A percentile compares a stretch with the other conserved stretches of the same genome.
phyloP scores from a whole-genome alignment of 1,284 basidiomycete species.

The Tranzscheliella williamsii region DNA sequence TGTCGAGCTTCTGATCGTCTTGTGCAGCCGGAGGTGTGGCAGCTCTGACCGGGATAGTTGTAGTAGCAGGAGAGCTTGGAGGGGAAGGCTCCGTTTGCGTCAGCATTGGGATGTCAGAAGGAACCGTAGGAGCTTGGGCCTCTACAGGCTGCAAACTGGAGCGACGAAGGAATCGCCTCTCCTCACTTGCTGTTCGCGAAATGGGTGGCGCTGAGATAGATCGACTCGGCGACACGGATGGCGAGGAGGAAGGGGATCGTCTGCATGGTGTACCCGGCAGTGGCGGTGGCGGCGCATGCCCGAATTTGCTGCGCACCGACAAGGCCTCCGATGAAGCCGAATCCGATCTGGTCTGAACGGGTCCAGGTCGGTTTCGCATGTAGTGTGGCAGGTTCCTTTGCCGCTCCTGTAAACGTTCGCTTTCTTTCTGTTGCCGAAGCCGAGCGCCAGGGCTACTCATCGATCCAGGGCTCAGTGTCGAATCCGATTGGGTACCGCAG shows the following conservation, averaged over 20 bases:
- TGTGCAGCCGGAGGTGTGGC: neutral
- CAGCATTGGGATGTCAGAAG: slow-evolving; percentile 15
- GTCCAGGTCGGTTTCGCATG: slow-evolving; percentile 19
- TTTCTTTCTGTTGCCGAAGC: slow-evolving; percentile 35
- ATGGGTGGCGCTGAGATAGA: slow-evolving; percentile 20
- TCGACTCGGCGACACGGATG: slow-evolving; percentile 18
- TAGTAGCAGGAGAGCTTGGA: slow-evolving; percentile 11
- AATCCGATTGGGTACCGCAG: slow-evolving; percentile 32
- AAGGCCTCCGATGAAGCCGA: slow-evolving; percentile 25
- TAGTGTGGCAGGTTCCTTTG: slow-evolving; percentile 32
- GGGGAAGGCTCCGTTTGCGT: slow-evolving; percentile 36
- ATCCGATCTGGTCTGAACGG: slow-evolving; percentile 4
- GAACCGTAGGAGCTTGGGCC: neutral
- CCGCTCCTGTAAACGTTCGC: slow-evolving; percentile 31
- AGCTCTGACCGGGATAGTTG: neutral
- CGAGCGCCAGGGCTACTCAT: slow-evolving; percentile 17
- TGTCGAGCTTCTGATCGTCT: neutral
- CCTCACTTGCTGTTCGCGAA: neutral
- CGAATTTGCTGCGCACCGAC: slow-evolving; percentile 40
- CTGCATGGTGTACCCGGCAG: slow-evolving; percentile 17
- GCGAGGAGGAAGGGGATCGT: slow-evolving; percentile 10
- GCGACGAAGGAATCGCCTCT: neutral
- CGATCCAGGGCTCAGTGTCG: slow-evolving; percentile 24
- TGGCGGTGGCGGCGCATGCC: slow-evolving; percentile 34
- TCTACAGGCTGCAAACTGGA: neutral